Base-by-base conservation (phyloP, 2,329 filamentous ascomycete species). In the Teratosphaeria destructans region DNA sequence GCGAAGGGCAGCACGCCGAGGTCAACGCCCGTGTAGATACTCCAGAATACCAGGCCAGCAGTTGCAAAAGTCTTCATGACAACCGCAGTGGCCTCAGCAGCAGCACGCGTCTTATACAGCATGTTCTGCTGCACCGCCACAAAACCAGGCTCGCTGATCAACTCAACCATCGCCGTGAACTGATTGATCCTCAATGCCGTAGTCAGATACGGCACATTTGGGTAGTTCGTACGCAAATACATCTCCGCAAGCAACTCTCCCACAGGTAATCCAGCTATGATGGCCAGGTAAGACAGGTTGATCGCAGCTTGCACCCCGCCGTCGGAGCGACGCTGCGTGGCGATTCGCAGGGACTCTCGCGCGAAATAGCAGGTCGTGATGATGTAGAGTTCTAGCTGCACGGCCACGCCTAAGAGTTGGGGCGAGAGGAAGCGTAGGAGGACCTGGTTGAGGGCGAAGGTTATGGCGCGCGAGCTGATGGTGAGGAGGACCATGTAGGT, bases 291-390 rank as follows among this genome's bases (percentile, higher is more conserved):
- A 1, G 91, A 89, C 47, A 96, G 79, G 69, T 99, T 99, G 74
- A 97, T 83, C 52, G 93, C 86, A 2, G 88, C 85, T 73, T 97
- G 93, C 11, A 82, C 72, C 56, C 69, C 69, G 32, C 73, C 73
- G 63, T 77, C 72, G 7, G 76, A 73, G 39, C 68, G 88, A 57
- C 94, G 82, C 75, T 97, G 93, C 39, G 96, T 84, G 29, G 93
- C 91, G n/a, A 96, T 87, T 16, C 94, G 87, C 55, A 97, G 77
- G 68, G 88, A 93, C 75, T 99, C 94, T 47, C 94, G 83, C 0
- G 94, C 88, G 70, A 99, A 97, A 74, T 95, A 96, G 0, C 99
- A 81, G n/a, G 95, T 86, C 0, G 91, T 90, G 53, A 95, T 87
- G 61, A 93, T 92, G 73, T 92, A 96, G 0, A 97, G 85, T 68